Percentiles rank a stretch among this genome's conserved stretches.
Conservation (phyloP, 108 stramenopile genomes). For the Conticribra weissflogii region DNA sequence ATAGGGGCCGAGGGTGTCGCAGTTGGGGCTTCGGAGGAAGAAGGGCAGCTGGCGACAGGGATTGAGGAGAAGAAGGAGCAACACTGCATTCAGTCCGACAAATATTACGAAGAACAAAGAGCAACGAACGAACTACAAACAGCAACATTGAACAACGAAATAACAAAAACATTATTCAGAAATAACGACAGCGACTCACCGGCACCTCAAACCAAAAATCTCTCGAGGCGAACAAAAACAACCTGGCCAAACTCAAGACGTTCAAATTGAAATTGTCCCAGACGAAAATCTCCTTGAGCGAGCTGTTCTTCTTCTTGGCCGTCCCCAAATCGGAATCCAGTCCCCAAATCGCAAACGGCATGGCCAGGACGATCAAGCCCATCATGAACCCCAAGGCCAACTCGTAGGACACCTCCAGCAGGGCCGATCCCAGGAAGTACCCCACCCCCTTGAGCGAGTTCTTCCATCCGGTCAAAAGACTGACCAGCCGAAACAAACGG, state of each 20-base stretch:
- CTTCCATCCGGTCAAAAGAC: constrained; percentile 93
- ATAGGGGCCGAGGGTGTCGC: constrained; percentile 65
- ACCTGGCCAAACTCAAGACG: constrained; percentile 79
- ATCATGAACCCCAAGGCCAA: constrained; percentile 86
- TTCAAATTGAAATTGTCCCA: constrained; percentile 87
- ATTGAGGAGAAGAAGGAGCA: too few species aligned
- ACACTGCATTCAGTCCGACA: too few species aligned
- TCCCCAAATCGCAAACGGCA: constrained; percentile 88
- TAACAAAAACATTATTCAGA: neutral
- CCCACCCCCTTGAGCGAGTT: constrained; percentile 95
- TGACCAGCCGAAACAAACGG: constrained; percentile 86
- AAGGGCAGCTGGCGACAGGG: constrained; percentile 75
- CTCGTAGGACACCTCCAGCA: constrained; percentile 79
- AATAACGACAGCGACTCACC: constrained; percentile 16
- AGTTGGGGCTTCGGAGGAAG: constrained; percentile 85
- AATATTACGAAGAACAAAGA: too few species aligned
- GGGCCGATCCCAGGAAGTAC: constrained; percentile 82
- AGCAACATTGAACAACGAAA: neutral
- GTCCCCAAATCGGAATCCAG: constrained; percentile 82
- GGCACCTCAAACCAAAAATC: constrained; percentile 98
- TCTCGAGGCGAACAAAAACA: constrained; percentile 92
- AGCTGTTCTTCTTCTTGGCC: constrained; percentile 78
- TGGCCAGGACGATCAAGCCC: constrained; percentile 76
- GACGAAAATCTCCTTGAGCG: constrained; percentile 75
- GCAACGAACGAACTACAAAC: too few species aligned